These are phyloP conservation scores for Suillus luteus DNA, from an alignment of 768 basidiomycete genomes.

Conservation along the genomic window DNA sequence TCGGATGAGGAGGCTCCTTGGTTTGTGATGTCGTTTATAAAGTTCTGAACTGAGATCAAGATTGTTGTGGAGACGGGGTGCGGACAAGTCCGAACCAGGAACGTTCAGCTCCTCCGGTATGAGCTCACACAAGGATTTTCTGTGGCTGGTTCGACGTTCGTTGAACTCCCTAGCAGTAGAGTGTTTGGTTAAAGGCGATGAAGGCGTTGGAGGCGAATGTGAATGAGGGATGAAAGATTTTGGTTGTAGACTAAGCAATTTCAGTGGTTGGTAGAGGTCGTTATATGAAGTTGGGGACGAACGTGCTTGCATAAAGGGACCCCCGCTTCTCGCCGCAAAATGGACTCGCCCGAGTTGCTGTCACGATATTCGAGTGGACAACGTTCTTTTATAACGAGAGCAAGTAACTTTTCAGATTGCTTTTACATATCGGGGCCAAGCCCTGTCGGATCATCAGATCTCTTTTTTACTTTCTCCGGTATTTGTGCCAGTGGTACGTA, in stretches of 20 bases:
- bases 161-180: constrained; percentile 13
- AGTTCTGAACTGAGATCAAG: constrained; percentile 41
- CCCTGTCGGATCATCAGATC: constrained; percentile 14
- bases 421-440: constrained; percentile 33
- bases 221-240: constrained; percentile 5
- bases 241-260: constrained; percentile 8
- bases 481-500: not conserved
- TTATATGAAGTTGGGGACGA: constrained; percentile 30
- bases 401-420: constrained; percentile 21
- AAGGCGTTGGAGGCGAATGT: constrained; percentile 15
- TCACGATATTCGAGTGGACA: constrained; percentile 13
- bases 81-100: constrained; percentile 36
- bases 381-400: constrained; percentile 33
- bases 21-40: constrained; percentile 67
- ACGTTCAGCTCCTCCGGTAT: constrained; percentile 33
- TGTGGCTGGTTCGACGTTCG: constrained; percentile 15
- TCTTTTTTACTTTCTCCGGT: constrained; percentile 17
- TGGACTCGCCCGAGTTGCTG: not conserved
- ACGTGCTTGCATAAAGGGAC: constrained; percentile 37
- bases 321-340: constrained; percentile 13
- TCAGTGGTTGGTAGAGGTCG: constrained; percentile 19
- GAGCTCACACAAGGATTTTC: constrained; percentile 32
- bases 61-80: constrained; percentile 27
- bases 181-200: constrained; percentile 28
- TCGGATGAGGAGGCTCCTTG: constrained; percentile 45